Conservation (phyloP, 2,329 filamentous ascomycete genomes). For the Aspergillus jensenii region DNA sequence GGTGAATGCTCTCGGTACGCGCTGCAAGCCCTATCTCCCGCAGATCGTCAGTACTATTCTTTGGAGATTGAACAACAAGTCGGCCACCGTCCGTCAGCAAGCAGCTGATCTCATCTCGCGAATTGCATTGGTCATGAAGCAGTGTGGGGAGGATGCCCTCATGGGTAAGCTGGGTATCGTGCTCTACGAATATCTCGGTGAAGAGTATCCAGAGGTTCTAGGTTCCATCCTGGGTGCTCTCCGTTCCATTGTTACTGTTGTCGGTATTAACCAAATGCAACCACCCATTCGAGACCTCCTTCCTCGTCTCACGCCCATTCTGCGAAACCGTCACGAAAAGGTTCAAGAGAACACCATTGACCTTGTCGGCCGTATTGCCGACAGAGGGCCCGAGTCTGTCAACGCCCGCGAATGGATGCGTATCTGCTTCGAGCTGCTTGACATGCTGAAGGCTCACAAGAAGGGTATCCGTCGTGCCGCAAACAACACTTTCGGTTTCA, state of each 20-base stretch:
- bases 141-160: slow-evolving; percentile 92
- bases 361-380: slow-evolving; percentile 93
- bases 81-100: slow-evolving; percentile 92
- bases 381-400: slow-evolving; percentile 93
- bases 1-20: slow-evolving; percentile 87
- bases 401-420: slow-evolving; percentile 99
- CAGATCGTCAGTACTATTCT: slow-evolving; percentile 97
- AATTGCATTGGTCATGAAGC: slow-evolving; percentile 98
- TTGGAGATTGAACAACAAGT: slow-evolving; percentile 97
- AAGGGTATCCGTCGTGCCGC: slow-evolving; percentile 97
- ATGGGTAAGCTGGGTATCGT: slow-evolving; percentile 95
- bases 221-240: slow-evolving; percentile 94
- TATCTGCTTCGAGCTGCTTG: slow-evolving; percentile 97
- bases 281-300: slow-evolving; percentile 95
- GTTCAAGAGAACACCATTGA: slow-evolving; percentile 99
- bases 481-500: slow-evolving; percentile 99
- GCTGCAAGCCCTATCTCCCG: slow-evolving; percentile 93
- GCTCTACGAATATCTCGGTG: slow-evolving; percentile 95
- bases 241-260: slow-evolving; percentile 93
- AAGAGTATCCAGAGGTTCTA: slow-evolving; percentile 97
- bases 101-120: slow-evolving; percentile 94
- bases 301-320: slow-evolving; percentile 92
- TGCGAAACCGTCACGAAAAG: slow-evolving; percentile 97
- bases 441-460: slow-evolving; percentile 99
- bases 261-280: slow-evolving; percentile 97